Base-by-base conservation (phyloP, 305 asterid genomes). In the Fraxinus nigra region DNA sequence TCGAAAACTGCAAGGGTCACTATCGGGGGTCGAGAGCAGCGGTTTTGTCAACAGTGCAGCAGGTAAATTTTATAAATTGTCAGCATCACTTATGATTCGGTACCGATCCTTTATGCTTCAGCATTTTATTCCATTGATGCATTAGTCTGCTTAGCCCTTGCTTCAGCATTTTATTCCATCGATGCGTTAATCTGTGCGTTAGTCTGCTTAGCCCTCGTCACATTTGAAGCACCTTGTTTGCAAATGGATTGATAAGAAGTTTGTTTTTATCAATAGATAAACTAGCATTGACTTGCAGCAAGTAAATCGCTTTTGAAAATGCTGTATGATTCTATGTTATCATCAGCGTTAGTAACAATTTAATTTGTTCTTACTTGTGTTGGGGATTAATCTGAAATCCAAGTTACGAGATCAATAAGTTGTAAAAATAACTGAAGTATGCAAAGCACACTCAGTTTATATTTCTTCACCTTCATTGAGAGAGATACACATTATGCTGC, bases 11-110 rank as follows among this genome's bases (percentile, higher is more conserved):
- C 91, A 24, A 87, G 81, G 78, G 92, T 87, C 20, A 87, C 83
- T 46, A 89, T 89, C 6, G 88, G 86, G 46, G 91, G 92, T 72
- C 84, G 86, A 48, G 90, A 87, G 72, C 90, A 89, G 59, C 82
- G 91, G 82, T 87, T 87, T 83, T 89, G 92, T 46, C 92, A 89
- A 89, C 92, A 89, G 75, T 89, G 92, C 75, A 89, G 92, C 91
- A 87, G 92, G 92, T 89, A 37, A 43, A 16, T 78, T 75, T 75
- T 43, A 65, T 63, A 30, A 67, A 30, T 30, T 11, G 20, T 30
- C 11, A 0, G 16, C 3, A 4, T 32, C 40, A 1, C 40, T 69
- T 69, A 14, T 13, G 74, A 67, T 67, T 67, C 18, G 2, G 37
- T 67, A 18, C 26, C 10, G 11, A 56, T 16, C 11, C 1, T 38